Evolutionary conservation across 441 rosid genomes (phyloP), one percentile per base, ranked within the genome.

Genomic region (Eruca vesicaria): DNA sequence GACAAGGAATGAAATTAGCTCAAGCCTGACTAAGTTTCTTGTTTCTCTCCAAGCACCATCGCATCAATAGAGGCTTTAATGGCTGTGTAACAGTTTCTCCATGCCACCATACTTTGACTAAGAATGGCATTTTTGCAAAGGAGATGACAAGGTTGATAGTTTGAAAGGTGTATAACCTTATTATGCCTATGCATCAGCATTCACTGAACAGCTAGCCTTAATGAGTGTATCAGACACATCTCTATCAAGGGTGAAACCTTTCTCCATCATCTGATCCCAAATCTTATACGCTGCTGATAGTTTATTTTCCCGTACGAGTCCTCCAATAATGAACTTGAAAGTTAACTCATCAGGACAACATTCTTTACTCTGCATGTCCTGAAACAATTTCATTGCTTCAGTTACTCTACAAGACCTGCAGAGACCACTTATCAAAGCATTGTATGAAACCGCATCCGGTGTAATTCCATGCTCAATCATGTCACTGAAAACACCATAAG

Each of bases 211-310:
- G 67, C 70, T 73, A 68, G 71, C 81, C 70, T 82, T 81, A 63
- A 93, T 80, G 48, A 93, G 89, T 29, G 80, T 82, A 60, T 86
- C 96, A 31, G 98, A 90, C 74, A 86, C 78, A 77, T 85, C 76
- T 79, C 82, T 84, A 71, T 96, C 97, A 74, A 96, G 98, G 41
- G 96, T 90, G 77, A 89, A 90, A 64, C 99, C 98, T 81, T 82
- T 90, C 81, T 96, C 97, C 99, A 96, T 96, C 99, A 96, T 96
- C 81, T 88, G 86, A 87, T 92, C 98, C 99, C 99, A 96, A 69
- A 93, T 74, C 80, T 72, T 82, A 84, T 86, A 90, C 76, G 98
- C 99, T 50, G 69, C 38, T 29, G 87, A 70, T 66, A 88, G 35
- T 66, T 86, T 84, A 69, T 84, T 89, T 80, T 86, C 94, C 77